Conservation (phyloP, 1,284 basidiomycete genomes). For the Psilocybe mexicana region DNA sequence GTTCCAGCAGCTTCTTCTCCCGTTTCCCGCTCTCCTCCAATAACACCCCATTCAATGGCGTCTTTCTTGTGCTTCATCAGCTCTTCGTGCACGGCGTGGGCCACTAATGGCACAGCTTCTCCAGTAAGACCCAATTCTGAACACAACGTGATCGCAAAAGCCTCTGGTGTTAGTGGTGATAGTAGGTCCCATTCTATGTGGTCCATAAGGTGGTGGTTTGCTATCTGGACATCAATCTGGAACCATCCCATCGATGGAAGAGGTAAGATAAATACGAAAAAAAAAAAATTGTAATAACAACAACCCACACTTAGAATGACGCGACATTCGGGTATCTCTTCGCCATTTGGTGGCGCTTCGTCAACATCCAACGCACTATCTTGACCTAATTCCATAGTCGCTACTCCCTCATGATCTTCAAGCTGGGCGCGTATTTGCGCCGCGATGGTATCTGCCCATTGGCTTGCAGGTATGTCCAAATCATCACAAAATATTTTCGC, state of each 20-base stretch:
- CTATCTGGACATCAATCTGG: constrained; percentile 97
- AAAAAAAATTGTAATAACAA: neutral
- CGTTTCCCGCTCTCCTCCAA: constrained; percentile 56
- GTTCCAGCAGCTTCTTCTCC: constrained; percentile 30
- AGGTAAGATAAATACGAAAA: neutral
- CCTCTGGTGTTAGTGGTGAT: constrained; percentile 88
- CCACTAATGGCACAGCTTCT: constrained; percentile 86
- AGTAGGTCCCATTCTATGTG: constrained; percentile 98
- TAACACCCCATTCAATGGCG: constrained; percentile 89
- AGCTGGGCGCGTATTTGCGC: constrained; percentile 89
- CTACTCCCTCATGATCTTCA: constrained; percentile 84
- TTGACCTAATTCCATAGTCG: constrained; percentile 72
- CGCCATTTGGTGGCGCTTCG: constrained; percentile 41
- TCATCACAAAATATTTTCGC: constrained; percentile 87
- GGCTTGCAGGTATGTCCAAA: constrained; percentile 70
- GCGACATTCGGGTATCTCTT: constrained; percentile 80
- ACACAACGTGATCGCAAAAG: constrained; percentile 82
- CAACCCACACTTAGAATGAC: constrained; percentile 84
- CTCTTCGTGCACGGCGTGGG: constrained; percentile 94
- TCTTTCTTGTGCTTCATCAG: constrained; percentile 94
- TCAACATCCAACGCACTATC: constrained; percentile 58
- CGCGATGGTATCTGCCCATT: constrained; percentile 78
- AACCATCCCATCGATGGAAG: neutral
- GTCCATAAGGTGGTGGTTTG: constrained; percentile 87
- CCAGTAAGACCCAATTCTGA: constrained; percentile 86